phyloP scores from a whole-genome alignment of 2,329 filamentous ascomycete species.

The Neonectria coccinea region DNA sequence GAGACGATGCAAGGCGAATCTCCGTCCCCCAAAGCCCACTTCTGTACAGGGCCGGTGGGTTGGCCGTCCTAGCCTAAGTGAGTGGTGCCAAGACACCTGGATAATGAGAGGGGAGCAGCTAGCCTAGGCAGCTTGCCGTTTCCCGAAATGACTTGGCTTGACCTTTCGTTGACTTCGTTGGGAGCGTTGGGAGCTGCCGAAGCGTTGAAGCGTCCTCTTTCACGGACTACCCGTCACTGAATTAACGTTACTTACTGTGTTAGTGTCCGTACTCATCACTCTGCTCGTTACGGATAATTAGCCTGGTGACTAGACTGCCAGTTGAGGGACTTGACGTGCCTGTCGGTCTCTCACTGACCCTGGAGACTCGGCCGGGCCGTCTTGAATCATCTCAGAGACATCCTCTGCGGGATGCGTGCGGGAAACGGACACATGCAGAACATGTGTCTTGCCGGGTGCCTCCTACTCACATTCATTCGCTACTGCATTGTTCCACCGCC shows the following conservation, averaged over 20 bases:
- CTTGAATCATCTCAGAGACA: not conserved
- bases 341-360: not conserved
- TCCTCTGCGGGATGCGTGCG: not conserved
- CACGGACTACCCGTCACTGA: not conserved
- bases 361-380: not conserved
- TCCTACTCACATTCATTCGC: not conserved
- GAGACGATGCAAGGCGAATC: slow-evolving; percentile 35
- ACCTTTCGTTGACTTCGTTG: not conserved
- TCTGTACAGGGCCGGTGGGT: not conserved
- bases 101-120: slow-evolving; percentile 1
- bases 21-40: slow-evolving; percentile 10
- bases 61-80: not conserved
- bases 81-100: not conserved
- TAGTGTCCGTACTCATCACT: too few relatives aligned
- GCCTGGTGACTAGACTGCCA: not conserved
- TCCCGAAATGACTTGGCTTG: not conserved
- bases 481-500: not conserved
- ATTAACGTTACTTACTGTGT: too few relatives aligned
- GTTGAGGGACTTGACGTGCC: not conserved
- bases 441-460: not conserved
- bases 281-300: not conserved
- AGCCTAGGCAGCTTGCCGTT: not conserved
- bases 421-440: not conserved
- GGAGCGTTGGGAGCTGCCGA: not conserved
- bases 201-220: not conserved